These are phyloP conservation scores for Malus domestica DNA, from an alignment of 306 rosid species.

Conservation along the genomic window ASM211411v1 NC_041799.1:7622501-7623000, in stretches of 20 bases:
- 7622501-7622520: too few species aligned
- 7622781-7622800: neutral
- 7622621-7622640: neutral
- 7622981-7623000: too few species aligned
- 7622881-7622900: too few species aligned
- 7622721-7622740: constrained; percentile 21
- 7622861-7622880: too few species aligned
- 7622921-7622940: too few species aligned
- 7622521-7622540: too few species aligned
- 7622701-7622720: neutral
- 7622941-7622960: too few species aligned
- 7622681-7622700: constrained; percentile 23
- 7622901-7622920: too few species aligned
- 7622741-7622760: constrained; percentile 16
- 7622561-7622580: too few species aligned
- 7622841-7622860: neutral
- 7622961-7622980: too few species aligned
- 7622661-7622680: constrained; percentile 10
- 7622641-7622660: constrained; percentile 4
- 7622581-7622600: too few species aligned
- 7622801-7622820: constrained; percentile 15
- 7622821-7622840: neutral
- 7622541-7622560: too few species aligned
- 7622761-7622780: constrained; percentile 4
- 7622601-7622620: constrained; percentile 13